phyloP scores from a whole-genome alignment of 169 alveolate species.

The Neospora caninum region DNA sequence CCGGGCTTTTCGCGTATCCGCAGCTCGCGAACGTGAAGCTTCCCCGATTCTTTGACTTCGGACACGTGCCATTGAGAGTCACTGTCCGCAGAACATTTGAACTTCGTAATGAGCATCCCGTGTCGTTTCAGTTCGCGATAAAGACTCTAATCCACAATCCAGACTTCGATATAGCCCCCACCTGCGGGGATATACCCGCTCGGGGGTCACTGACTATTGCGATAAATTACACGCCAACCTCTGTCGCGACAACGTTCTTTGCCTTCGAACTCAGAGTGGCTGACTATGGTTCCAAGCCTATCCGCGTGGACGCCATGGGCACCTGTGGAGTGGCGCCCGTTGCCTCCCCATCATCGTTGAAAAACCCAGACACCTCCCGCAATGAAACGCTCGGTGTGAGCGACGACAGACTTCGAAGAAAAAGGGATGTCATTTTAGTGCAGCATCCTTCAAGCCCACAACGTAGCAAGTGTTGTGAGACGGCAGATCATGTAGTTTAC shows the following conservation, averaged over 20 bases:
- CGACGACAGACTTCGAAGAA: not conserved
- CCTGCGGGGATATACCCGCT: slow-evolving; percentile 25
- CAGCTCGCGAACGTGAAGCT: not conserved
- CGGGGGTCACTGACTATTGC: not conserved
- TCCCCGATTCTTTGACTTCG: slow-evolving; percentile 27
- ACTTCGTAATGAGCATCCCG: slow-evolving; percentile 8
- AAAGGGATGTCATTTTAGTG: not conserved
- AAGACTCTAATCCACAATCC: not conserved
- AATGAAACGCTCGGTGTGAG: not conserved
- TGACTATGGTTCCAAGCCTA: slow-evolving; percentile 13
- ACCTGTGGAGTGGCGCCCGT: not conserved
- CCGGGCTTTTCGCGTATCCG: not conserved
- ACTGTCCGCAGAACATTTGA: not conserved
- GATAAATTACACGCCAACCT: not conserved
- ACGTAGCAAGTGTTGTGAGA: not conserved
- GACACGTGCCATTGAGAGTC: not conserved
- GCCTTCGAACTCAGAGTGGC: not conserved
- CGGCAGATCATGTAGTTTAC: not conserved
- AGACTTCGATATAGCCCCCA: not conserved
- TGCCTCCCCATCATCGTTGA: not conserved
- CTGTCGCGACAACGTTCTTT: not conserved
- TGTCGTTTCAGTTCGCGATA: slow-evolving; percentile 23
- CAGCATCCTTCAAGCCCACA: not conserved
- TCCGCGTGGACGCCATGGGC: slow-evolving; percentile 38
- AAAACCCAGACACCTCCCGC: not conserved